These are phyloP conservation scores for Xylaria sp. DNA, from an alignment of 2,329 filamentous ascomycete genomes.

Conservation along the genomic window DNA sequence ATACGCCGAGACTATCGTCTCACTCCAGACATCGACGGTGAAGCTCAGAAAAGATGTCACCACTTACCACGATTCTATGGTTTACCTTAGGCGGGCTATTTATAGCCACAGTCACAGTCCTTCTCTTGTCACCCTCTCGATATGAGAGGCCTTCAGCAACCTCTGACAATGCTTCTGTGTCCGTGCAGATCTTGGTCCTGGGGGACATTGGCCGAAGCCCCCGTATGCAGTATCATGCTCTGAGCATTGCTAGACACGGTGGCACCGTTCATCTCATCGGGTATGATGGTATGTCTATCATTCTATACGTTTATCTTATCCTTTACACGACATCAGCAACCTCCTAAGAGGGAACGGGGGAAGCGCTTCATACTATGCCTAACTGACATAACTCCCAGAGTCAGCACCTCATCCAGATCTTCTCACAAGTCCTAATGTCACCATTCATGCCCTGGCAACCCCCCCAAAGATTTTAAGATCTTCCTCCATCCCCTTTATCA, in stretches of 20 bases:
- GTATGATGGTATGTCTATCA: constrained; percentile 72
- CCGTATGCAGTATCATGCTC: constrained; percentile 97
- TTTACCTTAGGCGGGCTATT: constrained; percentile 44
- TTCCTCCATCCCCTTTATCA: constrained; percentile 77
- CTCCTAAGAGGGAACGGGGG: not conserved
- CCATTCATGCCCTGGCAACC: constrained; percentile 74
- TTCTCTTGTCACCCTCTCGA: constrained; percentile 51
- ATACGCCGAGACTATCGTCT: not conserved
- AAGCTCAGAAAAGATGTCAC: constrained; percentile 37
- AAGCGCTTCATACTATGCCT: constrained; percentile 1
- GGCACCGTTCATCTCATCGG: constrained; percentile 86
- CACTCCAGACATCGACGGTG: not conserved
- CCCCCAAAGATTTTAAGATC: constrained; percentile 75
- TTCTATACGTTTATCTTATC: not conserved
- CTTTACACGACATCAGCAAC: not conserved
- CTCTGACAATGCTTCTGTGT: constrained; percentile 42
- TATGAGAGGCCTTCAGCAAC: constrained; percentile 52
- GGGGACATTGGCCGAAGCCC: constrained; percentile 96
- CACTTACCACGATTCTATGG: constrained; percentile 44
- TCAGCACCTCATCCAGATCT: constrained; percentile 85
- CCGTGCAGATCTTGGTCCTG: constrained; percentile 85
- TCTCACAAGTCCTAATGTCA: constrained; percentile 72
- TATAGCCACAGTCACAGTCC: constrained; percentile 45
- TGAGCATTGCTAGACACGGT: constrained; percentile 87
- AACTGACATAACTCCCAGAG: constrained; percentile 59